These are phyloP conservation scores for Neoboletus subvelutipes DNA, from an alignment of 768 basidiomycete species.

Conservation along the genomic window DNA sequence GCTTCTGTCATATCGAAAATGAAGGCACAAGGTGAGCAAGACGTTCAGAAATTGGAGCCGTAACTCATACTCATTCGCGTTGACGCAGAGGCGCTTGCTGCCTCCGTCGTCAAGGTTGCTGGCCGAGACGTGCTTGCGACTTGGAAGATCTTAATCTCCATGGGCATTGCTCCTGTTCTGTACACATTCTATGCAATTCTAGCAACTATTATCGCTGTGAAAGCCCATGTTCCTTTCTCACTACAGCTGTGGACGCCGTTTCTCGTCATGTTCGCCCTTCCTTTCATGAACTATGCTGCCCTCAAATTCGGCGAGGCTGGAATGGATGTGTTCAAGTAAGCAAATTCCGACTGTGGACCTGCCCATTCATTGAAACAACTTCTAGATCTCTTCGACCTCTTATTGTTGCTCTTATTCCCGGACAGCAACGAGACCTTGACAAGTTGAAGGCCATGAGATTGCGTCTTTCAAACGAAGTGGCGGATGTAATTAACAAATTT, in stretches of 20 bases:
- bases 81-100: slow-evolving; percentile 84
- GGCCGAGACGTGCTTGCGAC: slow-evolving; percentile 97
- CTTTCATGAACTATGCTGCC: slow-evolving; percentile 89
- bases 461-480: slow-evolving; percentile 79
- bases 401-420: slow-evolving; percentile 83
- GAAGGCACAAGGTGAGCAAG: slow-evolving; percentile 77
- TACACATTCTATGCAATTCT: slow-evolving; percentile 82
- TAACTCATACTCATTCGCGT: not conserved
- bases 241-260: slow-evolving; percentile 78
- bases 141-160: slow-evolving; percentile 94
- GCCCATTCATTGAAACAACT: slow-evolving; percentile 8
- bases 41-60: not conserved
- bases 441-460: slow-evolving; percentile 72
- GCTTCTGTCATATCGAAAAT: slow-evolving; percentile 84
- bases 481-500: slow-evolving; percentile 80
- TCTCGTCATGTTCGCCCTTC: slow-evolving; percentile 68
- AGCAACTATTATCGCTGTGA: slow-evolving; percentile 70
- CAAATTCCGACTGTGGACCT: slow-evolving; percentile 8
- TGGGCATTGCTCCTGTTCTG: slow-evolving; percentile 85
- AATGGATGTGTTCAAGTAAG: slow-evolving; percentile 94
- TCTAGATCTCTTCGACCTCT: slow-evolving; percentile 85
- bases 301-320: slow-evolving; percentile 98
- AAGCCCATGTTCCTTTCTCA: slow-evolving; percentile 57
- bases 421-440: slow-evolving; percentile 79
- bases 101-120: slow-evolving; percentile 91